Evolutionary conservation across 768 basidiomycete genomes (phyloP), one percentile per base, ranked within the genome.

Genomic region (Mycena albidolilacea): DNA sequence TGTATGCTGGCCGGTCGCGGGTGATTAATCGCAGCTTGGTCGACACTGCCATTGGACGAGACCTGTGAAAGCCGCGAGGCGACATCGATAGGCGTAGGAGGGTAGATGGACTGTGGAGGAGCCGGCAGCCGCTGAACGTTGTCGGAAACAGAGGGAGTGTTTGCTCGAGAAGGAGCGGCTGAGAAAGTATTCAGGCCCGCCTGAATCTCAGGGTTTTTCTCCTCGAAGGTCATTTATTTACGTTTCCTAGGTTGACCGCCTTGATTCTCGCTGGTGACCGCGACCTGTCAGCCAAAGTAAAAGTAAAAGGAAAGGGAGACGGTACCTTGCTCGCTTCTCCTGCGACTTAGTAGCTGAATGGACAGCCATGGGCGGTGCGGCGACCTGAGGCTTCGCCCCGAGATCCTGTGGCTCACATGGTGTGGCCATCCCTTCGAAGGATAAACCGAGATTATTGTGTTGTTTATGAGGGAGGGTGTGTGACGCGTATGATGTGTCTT

Each of bases 291-390:
- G 37, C 30, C 2, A 38, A 30, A 57, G 8, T 8, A 38, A 19
- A 6, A 14, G 19, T 43, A 39, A n/a, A n/a, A 55, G 38, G 37
- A 55, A 21, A 10, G 23, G 1, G 11, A 41, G 0, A 21, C 65
- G 30, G 30, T 55, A 66, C 65, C 41, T 21, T 46, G 44, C 46
- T 10, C 55, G 39, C 65, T 65, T 50, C 9, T n/a, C 7, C 46
- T 6, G 37, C 35, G 17, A 21, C 59, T 60, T 9, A 30, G 30
- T 3, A 30, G 30, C 30, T 30, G 30, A 30, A 30, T 30, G 30
- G 30, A 30, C 30, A 30, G 30, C 30, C 4, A 30, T 30, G 30
- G 30, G 30, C 23, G 30, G 30, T 30, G 30, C 30, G 30, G 30
- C 30, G 30, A 30, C 30, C 30, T 30, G 30, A 30, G 30, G 30